These are phyloP conservation scores for Solanum raphanifolium DNA, from an alignment of 257 asterid genomes.

Conservation along the genomic window DNA sequence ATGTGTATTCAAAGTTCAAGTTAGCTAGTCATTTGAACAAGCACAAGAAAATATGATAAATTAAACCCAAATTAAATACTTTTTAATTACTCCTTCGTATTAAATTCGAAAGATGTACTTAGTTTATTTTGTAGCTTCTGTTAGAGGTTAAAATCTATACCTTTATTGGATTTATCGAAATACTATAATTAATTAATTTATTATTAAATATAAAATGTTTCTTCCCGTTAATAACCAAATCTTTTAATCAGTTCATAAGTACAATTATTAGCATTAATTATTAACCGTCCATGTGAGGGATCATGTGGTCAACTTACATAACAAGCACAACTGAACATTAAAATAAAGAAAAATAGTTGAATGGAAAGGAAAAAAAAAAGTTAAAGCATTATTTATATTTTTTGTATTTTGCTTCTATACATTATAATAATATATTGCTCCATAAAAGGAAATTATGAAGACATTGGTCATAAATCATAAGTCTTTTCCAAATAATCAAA, in stretches of 20 bases:
- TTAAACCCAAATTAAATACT: background rate
- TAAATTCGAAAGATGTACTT: background rate
- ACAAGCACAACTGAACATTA: background rate
- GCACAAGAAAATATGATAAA: background rate
- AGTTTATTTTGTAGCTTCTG: background rate
- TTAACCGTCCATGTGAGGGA: background rate
- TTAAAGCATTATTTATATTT: background rate
- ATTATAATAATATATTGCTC: background rate
- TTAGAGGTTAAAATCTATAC: background rate
- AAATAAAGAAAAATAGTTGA: background rate
- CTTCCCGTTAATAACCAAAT: background rate
- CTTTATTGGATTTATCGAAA: background rate
- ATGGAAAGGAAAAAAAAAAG: background rate
- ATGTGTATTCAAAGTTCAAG: background rate
- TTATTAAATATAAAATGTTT: background rate
- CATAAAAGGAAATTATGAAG: background rate
- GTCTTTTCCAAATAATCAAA: background rate
- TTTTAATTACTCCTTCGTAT: background rate
- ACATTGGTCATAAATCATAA: background rate
- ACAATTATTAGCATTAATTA: background rate
- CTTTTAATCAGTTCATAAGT: background rate
- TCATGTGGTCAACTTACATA: background rate
- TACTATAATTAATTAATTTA: background rate
- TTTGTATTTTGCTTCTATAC: background rate
- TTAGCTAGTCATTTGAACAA: background rate